Base-by-base conservation (phyloP, 192 early-diverging fungal species). In the Backusella tuberculispora region DNA sequence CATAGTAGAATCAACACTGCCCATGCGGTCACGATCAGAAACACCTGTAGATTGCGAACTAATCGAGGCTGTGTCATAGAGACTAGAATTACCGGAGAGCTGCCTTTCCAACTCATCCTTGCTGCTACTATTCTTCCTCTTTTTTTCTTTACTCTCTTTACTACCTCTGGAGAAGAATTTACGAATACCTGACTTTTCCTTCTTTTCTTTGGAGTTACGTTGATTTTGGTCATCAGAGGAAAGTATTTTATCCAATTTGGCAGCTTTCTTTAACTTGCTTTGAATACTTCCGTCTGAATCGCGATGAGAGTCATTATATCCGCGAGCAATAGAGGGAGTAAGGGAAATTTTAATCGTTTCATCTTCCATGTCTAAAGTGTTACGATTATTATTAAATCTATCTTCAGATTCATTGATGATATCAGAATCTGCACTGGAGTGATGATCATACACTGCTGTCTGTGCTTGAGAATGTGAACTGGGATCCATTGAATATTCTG, bases 301-400 rank as follows among this genome's bases (percentile, higher is more conserved):
- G 19, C 67, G 45, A 34, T 74, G 38, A 38, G 50, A 44, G 43
- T 69, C 50, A n/a, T 47, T 15, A 41, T 69, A 47, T 43, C 73
- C 73, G 41, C 81, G 82, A 21, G 86, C 86, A 71, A 85, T 83
- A 4, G 80, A 77, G 0, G 86, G 86, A 13, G 86, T 87, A 14
- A 87, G 74, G 3, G 86, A 87, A 24, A 87, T 84, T 71, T 85
- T 85, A 50, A 84, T 84, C 0, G 85, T 84, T 68, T 86, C 85
- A 40, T 75, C 72, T 24, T 73, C 72, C 12, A 69, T 44, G 12
- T 19, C 66, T 21, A 66, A 26, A 24, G 71, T 65, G 47, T 78
- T 21, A 29, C 29, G 46, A 66, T 14, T 66, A 40, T 66, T 38
- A 38, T 66, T 66, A 40, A 17, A 38, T 40, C 38, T 17, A n/a